phyloP scores from a whole-genome alignment of 371 early-diverging fungal genomes.

The Mucor sp. region DNA sequence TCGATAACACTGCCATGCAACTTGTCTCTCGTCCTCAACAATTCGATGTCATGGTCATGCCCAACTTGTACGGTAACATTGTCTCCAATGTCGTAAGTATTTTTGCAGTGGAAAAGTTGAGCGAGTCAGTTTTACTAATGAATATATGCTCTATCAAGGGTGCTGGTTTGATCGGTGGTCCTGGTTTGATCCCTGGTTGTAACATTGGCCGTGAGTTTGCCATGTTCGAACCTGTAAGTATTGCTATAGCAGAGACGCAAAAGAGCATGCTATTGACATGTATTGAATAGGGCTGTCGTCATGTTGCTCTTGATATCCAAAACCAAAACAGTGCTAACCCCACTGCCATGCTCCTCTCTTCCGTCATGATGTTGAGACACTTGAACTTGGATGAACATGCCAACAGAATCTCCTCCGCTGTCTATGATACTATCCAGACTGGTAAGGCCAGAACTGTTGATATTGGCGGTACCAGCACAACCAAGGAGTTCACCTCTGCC shows the following conservation, averaged over 20 bases:
- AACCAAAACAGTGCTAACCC: slow-evolving; percentile 94
- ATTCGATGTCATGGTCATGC: slow-evolving; percentile 98
- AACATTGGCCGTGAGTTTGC: slow-evolving; percentile 96
- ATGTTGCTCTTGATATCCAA: slow-evolving; percentile 93
- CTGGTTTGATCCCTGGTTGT: slow-evolving; percentile 94
- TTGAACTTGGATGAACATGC: slow-evolving; percentile 85
- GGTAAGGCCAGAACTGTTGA: slow-evolving; percentile 39
- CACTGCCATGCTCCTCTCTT: slow-evolving; percentile 85
- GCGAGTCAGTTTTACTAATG: neutral
- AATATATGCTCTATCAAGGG: slow-evolving; percentile 40
- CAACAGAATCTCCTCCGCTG: slow-evolving; percentile 79
- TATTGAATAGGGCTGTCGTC: slow-evolving; percentile 79
- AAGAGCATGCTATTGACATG: neutral
- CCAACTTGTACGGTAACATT: slow-evolving; percentile 98
- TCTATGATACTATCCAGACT: slow-evolving; percentile 37
- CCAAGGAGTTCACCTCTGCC: slow-evolving; percentile 89
- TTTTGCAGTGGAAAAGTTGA: too few relatives aligned
- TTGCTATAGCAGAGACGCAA: too few relatives aligned
- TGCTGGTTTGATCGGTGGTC: slow-evolving; percentile 95
- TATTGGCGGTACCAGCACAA: slow-evolving; percentile 59
- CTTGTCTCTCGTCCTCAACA: slow-evolving; percentile 94
- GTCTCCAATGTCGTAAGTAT: slow-evolving; percentile 80
- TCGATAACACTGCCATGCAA: slow-evolving; percentile 99
- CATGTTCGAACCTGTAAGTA: slow-evolving; percentile 87
- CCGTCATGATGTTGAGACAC: slow-evolving; percentile 93